Base-by-base conservation (phyloP, 1,284 basidiomycete species). In the Heliocybe sulcata region DNA sequence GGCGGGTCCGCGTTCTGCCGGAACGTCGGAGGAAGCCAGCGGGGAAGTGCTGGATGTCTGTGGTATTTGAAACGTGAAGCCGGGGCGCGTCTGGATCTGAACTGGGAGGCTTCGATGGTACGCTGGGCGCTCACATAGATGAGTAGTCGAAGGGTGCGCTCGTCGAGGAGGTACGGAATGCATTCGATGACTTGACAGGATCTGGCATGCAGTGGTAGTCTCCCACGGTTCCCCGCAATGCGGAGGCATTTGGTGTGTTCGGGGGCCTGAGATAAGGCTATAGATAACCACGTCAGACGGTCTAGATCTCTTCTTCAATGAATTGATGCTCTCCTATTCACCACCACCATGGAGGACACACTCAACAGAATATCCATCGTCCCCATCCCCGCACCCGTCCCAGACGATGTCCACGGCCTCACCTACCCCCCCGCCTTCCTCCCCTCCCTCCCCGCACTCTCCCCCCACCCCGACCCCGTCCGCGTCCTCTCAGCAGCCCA, bases 401-500 rank as follows among this genome's bases (percentile, higher is more conserved):
- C 33, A 16, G 9, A 35, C 33, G 33, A 35, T 16, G 33, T 42
- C 38, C 38, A 42, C 58, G 79, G 78, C 63, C 72, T 77, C 66
- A 58, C 64, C 51, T 79, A 79, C 58, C 69, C 76, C 1, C 63
- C 65, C 6, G 64, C 60, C 58, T 66, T 72, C 58, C 68, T 79
- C 60, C 57, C 63, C 50, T 61, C 68, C 38, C 72, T 77, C 57
- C 70, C 71, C 57, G 65, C n/a, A 3, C 22, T 73, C 74, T 16
- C 68, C 73, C 59, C 63, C 65, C 35, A 69, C 74, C 57, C 4
- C 38, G 10, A 6, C 3, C 47, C 47, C 22, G 71, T 80, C 55
- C 78, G 77, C 56, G 72, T 81, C 19, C 73, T 92, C 61, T 67
- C 79, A 29, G 73, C 84, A 1, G 35, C 67, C 20, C 70, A 81